Evolutionary conservation across 306 rosid species (phyloP), one percentile per base, ranked within the genome.

Genomic region (Lithocarpus polystachyus): DNA sequence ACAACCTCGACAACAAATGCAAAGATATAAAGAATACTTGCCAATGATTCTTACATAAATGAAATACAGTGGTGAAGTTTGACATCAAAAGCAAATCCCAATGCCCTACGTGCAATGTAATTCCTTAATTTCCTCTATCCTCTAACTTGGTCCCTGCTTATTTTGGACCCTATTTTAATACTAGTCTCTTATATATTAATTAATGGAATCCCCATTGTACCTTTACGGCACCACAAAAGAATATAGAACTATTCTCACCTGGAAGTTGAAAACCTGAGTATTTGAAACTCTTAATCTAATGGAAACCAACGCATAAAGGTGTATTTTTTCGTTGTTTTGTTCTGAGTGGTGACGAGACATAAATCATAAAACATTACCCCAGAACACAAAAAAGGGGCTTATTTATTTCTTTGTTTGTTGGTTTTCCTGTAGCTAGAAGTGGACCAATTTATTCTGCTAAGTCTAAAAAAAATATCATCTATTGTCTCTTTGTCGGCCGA

Each of bases 401-500:
- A n/a, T 35, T 67, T 19, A 67, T 37, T 67, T 33, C 19, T 67
- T 18, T 9, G 23, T 35, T 48, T 62, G 15, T 67, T 33, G 8
- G 17, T 17, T 33, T 19, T 35, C 14, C n/a, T 19, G 13, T 19
- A 48, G 53, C 17, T 48, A 4, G 15, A 67, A n/a, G 60, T 55
- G 59, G 77, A n/a, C 81, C 76, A 56, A 51, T 72, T 71, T 19
- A 77, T 72, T 48, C 22, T 48, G 61, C 29, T 1, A 5, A 59
- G 74, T 33, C 79, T 60, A 53, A 35, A 51, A 75, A 79, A 76
- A 26, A 15, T 5, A 4, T 5, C 87, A 86, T 83, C 81, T 72
- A 35, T 35, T 86, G 87, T 86, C 87, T 33, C 82, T 75, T 72
- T 81, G 89, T 83, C 89, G 86, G 87, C 62, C 65, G 69, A 75